Evolutionary conservation across 495 filamentous ascomycete genomes (phyloP).

Genomic region (Hypoxylon cercidicola): DNA sequence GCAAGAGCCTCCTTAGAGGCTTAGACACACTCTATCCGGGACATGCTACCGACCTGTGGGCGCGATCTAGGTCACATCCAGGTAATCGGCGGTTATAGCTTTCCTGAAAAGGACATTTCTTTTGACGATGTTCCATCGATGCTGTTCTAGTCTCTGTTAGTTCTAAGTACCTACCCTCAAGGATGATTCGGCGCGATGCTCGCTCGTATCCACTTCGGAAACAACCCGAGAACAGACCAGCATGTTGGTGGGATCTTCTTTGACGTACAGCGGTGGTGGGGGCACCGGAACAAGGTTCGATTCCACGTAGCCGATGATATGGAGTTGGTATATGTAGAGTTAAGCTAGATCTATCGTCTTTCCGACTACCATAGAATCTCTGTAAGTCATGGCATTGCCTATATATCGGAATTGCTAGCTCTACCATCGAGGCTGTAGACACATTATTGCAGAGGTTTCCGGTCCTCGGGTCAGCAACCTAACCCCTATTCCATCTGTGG

Average conservation of each 20-base stretch:
- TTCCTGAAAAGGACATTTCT: constrained; percentile 19
- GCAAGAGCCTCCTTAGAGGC: constrained; percentile 4
- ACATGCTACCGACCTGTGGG: constrained; percentile 20
- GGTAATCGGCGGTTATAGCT: constrained; percentile 15
- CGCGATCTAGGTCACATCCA: constrained; percentile 10
- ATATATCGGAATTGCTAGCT: no score
- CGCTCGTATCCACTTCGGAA: constrained; percentile 15
- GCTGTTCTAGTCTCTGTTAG: constrained; percentile 15
- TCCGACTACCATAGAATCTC: no score
- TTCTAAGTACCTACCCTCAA: no score
- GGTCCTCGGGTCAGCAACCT: not conserved
- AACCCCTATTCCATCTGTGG: not conserved
- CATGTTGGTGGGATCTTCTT: constrained; percentile 23
- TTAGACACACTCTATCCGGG: constrained; percentile 30
- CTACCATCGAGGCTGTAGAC: no score
- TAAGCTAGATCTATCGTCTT: not conserved
- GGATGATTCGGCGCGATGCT: constrained; percentile 1
- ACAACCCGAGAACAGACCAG: constrained; percentile 16
- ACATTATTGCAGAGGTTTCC: not conserved
- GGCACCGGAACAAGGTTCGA: not conserved
- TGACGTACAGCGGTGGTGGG: constrained; percentile 8
- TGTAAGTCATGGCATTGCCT: no score
- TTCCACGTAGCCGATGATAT: constrained; percentile 1
- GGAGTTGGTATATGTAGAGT: no score
- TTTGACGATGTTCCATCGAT: constrained; percentile 22